A percentile compares a stretch with the other conserved stretches of the same genome.
phyloP scores from a whole-genome alignment of 495 filamentous ascomycete genomes.

The Oleoguttula mirabilis region DNA sequence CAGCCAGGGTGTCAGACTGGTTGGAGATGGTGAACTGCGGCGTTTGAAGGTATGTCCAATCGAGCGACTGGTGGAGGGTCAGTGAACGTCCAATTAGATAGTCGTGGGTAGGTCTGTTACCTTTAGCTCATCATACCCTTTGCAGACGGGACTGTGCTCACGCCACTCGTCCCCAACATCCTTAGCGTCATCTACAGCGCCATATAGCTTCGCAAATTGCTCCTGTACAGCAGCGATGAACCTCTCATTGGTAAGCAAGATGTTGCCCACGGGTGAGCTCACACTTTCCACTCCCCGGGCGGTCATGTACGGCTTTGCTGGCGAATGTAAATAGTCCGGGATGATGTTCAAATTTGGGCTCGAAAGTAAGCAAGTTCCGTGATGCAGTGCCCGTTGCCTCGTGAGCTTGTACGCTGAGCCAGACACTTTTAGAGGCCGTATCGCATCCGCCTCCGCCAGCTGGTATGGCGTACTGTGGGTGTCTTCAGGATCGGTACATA shows the following conservation, averaged over 20 bases:
- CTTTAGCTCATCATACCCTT: conserved; percentile 51
- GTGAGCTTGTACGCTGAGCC: conserved; percentile 92
- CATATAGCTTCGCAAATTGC: conserved; percentile 46
- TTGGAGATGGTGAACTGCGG: conserved; percentile 54
- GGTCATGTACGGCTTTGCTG: conserved; percentile 58
- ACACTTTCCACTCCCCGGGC: conserved; percentile 91
- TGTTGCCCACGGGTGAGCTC: conserved; percentile 70
- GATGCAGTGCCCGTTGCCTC: conserved; percentile 64
- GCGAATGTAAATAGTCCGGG: conserved; percentile 54
- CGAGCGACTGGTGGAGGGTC: conserved; percentile 40
- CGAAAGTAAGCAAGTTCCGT: conserved; percentile 75
- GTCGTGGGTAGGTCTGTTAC: conserved; percentile 25
- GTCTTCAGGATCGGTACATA: conserved; percentile 23
- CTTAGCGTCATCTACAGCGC: conserved; percentile 9
- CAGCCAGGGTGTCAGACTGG: not conserved
- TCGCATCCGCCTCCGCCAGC: conserved; percentile 18
- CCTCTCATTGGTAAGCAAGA: conserved; percentile 33
- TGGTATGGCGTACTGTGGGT: conserved; percentile 29
- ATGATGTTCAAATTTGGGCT: conserved; percentile 58
- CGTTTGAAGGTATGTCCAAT: conserved; percentile 78
- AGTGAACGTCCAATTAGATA: not conserved
- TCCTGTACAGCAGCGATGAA: conserved; percentile 25
- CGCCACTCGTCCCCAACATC: conserved; percentile 39
- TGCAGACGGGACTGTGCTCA: conserved; percentile 38
- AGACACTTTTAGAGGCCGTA: conserved; percentile 61